Conservation (phyloP, 768 basidiomycete genomes). For the Lactarius sp. region DNA sequence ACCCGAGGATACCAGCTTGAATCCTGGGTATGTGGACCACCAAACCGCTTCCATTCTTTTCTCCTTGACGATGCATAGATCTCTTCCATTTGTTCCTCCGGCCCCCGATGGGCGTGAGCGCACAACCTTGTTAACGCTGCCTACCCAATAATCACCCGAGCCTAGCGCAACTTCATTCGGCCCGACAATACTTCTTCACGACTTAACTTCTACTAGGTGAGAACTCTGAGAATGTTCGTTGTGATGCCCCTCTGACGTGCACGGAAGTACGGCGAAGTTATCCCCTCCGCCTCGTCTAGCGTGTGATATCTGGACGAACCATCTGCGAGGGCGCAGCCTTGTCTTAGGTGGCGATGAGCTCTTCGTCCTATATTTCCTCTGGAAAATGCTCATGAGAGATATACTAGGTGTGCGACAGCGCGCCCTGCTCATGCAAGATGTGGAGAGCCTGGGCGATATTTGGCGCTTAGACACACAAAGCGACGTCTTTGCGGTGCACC, state of each 20-base stretch:
- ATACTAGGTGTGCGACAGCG: constrained; percentile 47
- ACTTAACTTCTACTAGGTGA: constrained; percentile 14
- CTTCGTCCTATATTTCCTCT: background rate
- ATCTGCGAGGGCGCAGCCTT: constrained; percentile 45
- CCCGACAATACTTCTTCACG: constrained; percentile 14
- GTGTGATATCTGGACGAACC: constrained; percentile 54
- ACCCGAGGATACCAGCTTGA: constrained; percentile 10
- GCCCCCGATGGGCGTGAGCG: constrained; percentile 23
- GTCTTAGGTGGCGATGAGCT: constrained; percentile 45
- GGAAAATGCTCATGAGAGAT: constrained; percentile 8
- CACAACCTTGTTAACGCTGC: background rate
- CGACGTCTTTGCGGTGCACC: constrained; percentile 59
- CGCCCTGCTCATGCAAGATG: constrained; percentile 49
- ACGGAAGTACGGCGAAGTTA: constrained; percentile 5
- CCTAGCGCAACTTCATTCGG: constrained; percentile 26
- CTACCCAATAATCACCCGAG: background rate
- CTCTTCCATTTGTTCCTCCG: constrained; percentile 25
- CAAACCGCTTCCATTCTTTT: background rate
- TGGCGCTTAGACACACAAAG: constrained; percentile 48
- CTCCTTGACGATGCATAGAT: constrained; percentile 10
- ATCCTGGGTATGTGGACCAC: constrained; percentile 3
- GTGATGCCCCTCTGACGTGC: background rate
- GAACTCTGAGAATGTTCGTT: background rate
- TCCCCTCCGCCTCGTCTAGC: constrained; percentile 25
- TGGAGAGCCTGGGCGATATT: constrained; percentile 37